Conservation (phyloP, 768 basidiomycete species). For the Macrolepiota dolichaula region DNA sequence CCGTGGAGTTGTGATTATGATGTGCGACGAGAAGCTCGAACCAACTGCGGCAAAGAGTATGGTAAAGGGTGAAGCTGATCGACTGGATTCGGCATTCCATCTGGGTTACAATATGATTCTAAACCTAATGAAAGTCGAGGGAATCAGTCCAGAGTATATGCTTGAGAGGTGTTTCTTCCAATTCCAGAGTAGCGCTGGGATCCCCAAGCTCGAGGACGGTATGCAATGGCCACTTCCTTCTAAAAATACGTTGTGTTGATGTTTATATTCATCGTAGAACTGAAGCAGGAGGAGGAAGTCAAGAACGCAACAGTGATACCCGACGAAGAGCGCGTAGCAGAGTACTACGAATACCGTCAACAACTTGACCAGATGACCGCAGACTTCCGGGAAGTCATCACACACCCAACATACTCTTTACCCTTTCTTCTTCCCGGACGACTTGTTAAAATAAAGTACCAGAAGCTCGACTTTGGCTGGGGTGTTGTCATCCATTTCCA, state of each 20-base stretch:
- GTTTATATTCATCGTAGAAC: conserved; percentile 45
- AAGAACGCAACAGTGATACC: conserved; percentile 67
- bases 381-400: conserved; percentile 90
- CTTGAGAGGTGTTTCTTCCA: conserved; percentile 97
- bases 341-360: conserved; percentile 92
- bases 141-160: conserved; percentile 98
- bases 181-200: conserved; percentile 92
- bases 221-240: conserved; percentile 20
- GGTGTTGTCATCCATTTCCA: conserved; percentile 91
- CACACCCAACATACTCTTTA: conserved; percentile 91
- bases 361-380: conserved; percentile 86
- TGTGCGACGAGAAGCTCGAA: conserved; percentile 98
- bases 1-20: conserved; percentile 99
- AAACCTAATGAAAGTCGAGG: conserved; percentile 98
- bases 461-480: conserved; percentile 93
- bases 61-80: conserved; percentile 97
- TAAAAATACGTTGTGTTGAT: neutral
- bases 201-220: conserved; percentile 85
- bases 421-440: conserved; percentile 93
- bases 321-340: conserved; percentile 78
- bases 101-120: conserved; percentile 99
- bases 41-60: conserved; percentile 89
- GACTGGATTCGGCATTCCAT: conserved; percentile 97
- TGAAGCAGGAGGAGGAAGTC: conserved; percentile 67
- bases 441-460: conserved; percentile 86